Percentiles rank a stretch among this genome's conserved stretches.
These are phyloP conservation scores for Coffea canephora DNA, from an alignment of 257 asterid genomes.

Conservation along the genomic window DNA sequence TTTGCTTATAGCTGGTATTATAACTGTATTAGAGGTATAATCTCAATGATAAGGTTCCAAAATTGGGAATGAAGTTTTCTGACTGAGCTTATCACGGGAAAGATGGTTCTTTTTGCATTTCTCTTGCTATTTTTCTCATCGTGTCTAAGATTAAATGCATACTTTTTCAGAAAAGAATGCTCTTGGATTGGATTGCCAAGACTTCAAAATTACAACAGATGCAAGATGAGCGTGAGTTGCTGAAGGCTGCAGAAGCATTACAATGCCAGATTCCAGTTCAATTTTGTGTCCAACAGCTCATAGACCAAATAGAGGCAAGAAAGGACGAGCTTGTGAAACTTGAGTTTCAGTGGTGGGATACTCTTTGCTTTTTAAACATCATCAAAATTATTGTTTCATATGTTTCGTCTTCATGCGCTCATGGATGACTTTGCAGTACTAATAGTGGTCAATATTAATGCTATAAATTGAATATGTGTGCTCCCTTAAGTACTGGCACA, in stretches of 20 bases:
- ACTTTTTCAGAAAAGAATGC: constrained; percentile 24
- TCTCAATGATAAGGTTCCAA: neutral
- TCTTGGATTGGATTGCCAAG: constrained; percentile 25
- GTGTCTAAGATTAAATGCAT: constrained; percentile 17
- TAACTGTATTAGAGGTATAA: neutral
- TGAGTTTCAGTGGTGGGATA: constrained; percentile 53
- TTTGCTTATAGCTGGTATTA: neutral
- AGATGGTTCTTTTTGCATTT: neutral
- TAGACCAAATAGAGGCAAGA: constrained; percentile 46
- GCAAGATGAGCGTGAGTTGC: constrained; percentile 38
- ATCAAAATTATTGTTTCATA: neutral
- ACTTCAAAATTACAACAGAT: constrained; percentile 30
- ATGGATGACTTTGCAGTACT: neutral
- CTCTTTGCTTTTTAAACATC: constrained; percentile 2
- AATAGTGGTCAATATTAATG: neutral
- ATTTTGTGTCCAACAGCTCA: constrained; percentile 47
- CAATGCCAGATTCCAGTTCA: constrained; percentile 35
- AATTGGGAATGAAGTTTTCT: neutral
- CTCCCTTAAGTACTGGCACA: neutral
- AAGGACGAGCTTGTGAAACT: constrained; percentile 41
- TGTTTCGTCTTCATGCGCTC: neutral
- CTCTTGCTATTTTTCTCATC: neutral
- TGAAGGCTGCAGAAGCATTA: constrained; percentile 43
- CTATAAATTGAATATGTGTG: neutral
- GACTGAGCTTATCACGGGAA: too few species aligned